These are phyloP conservation scores for Psilocybe sp. DNA, from an alignment of 768 basidiomycete genomes.

Conservation along the genomic window DNA sequence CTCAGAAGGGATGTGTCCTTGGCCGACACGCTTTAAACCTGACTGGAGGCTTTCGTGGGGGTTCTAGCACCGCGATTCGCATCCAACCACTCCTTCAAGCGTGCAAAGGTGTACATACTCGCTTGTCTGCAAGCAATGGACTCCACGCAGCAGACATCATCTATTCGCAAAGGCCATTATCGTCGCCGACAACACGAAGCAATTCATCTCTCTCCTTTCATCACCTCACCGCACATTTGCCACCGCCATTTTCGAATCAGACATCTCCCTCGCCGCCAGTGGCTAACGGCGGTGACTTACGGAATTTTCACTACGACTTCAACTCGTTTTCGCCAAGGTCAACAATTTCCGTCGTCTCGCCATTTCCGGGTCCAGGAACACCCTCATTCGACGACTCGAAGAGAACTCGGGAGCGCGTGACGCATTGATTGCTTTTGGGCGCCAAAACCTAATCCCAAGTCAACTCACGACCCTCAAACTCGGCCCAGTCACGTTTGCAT, in stretches of 20 bases:
- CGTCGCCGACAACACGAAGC: slow-evolving; percentile 13
- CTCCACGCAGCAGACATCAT: slow-evolving; percentile 18
- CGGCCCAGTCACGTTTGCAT: slow-evolving; percentile 12
- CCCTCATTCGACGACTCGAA: slow-evolving; percentile 9
- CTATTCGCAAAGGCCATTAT: slow-evolving; percentile 18
- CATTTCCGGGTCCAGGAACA: slow-evolving; percentile 11
- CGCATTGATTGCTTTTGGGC: slow-evolving; percentile 4
- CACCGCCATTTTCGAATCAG: slow-evolving; percentile 6
- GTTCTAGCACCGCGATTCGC: neutral
- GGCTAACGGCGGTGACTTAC: slow-evolving; percentile 19
- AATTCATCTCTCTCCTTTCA: slow-evolving; percentile 11
- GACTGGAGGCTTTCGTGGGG: too few species aligned
- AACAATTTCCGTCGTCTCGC: slow-evolving; percentile 10
- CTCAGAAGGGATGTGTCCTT: slow-evolving; percentile 48
- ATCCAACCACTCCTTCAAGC: slow-evolving; percentile 17
- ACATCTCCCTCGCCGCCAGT: slow-evolving; percentile 9
- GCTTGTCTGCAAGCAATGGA: slow-evolving; percentile 24
- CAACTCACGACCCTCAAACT: slow-evolving; percentile 10
- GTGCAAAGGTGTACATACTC: slow-evolving; percentile 64
- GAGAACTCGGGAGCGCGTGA: neutral
- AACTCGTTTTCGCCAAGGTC: neutral
- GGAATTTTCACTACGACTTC: slow-evolving; percentile 15
- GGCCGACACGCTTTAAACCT: neutral
- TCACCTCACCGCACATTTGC: slow-evolving; percentile 16
- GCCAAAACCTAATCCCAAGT: neutral